These are phyloP conservation scores for Rhodocollybia butyracea DNA, from an alignment of 768 basidiomycete genomes.

Conservation along the genomic window DNA sequence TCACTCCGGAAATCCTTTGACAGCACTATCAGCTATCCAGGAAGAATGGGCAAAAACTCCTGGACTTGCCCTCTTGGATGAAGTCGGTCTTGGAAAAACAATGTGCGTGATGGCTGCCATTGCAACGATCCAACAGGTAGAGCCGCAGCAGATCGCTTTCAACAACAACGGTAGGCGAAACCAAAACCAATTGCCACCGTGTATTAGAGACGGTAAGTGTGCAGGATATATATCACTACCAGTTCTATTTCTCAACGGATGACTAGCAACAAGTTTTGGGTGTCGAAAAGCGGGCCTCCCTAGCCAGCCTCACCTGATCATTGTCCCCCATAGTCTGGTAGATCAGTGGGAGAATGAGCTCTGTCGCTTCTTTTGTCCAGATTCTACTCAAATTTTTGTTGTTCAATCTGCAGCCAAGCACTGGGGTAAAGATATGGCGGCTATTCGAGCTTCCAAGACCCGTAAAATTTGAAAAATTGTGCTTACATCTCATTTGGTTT, in stretches of 20 bases:
- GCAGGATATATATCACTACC: too few species aligned
- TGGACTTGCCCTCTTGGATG: background rate
- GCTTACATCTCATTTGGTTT: background rate
- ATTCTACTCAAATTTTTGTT: background rate
- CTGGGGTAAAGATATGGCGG: background rate
- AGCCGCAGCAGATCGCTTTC: background rate
- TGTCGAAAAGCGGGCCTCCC: background rate
- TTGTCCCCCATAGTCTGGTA: background rate
- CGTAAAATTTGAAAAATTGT: background rate
- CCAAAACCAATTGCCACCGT: background rate
- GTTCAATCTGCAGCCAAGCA: background rate
- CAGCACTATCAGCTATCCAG: background rate
- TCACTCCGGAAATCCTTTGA: background rate
- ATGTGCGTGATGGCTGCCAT: background rate
- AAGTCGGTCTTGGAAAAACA: background rate
- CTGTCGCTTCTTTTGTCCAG: background rate
- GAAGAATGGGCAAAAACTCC: background rate
- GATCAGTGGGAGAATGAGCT: background rate
- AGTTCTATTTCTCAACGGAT: background rate
- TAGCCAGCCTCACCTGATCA: background rate
- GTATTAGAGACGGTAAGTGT: background rate
- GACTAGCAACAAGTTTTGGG: background rate
- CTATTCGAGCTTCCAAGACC: background rate
- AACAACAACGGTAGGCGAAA: background rate
- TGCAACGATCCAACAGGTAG: background rate